A percentile compares a stretch with the other conserved stretches of the same genome.
Evolutionary conservation across 306 rosid genomes (phyloP).

Genomic region (Lagenaria siceraria): DNA sequence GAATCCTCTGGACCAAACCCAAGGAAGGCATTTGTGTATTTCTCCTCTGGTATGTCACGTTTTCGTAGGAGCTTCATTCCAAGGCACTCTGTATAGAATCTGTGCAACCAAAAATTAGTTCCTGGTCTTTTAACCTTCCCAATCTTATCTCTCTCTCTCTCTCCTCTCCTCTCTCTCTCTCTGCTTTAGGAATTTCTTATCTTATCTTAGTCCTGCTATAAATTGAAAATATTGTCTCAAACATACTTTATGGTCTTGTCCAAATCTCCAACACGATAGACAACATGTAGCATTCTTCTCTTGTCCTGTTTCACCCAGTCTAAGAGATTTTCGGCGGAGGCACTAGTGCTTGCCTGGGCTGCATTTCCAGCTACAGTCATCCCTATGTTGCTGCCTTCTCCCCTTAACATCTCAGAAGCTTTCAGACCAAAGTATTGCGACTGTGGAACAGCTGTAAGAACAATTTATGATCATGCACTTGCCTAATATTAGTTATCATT

Average conservation of each 20-base stretch:
- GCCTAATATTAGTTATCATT: background rate
- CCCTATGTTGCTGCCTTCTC: constrained; percentile 25
- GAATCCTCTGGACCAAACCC: constrained; percentile 89
- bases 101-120: constrained; percentile 25
- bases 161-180: background rate
- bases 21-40: constrained; percentile 74
- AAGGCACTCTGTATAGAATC: constrained; percentile 75
- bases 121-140: background rate
- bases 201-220: background rate
- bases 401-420: constrained; percentile 39
- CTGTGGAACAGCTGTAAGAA: constrained; percentile 34
- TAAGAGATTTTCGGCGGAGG: constrained; percentile 47
- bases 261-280: constrained; percentile 73
- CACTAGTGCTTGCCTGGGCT: constrained; percentile 39
- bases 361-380: constrained; percentile 36
- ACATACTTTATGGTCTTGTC: constrained; percentile 82
- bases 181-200: background rate
- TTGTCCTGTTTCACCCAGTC: constrained; percentile 80
- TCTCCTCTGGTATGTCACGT: constrained; percentile 76
- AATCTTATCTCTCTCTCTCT: background rate
- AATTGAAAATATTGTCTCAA: background rate
- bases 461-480: constrained; percentile 13
- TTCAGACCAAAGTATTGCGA: constrained; percentile 35
- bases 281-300: constrained; percentile 76
- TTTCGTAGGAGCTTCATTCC: constrained; percentile 80